These are phyloP conservation scores for Cryphonectria radicalis DNA, from an alignment of 2,329 filamentous ascomycete genomes.

Conservation along the genomic window DNA sequence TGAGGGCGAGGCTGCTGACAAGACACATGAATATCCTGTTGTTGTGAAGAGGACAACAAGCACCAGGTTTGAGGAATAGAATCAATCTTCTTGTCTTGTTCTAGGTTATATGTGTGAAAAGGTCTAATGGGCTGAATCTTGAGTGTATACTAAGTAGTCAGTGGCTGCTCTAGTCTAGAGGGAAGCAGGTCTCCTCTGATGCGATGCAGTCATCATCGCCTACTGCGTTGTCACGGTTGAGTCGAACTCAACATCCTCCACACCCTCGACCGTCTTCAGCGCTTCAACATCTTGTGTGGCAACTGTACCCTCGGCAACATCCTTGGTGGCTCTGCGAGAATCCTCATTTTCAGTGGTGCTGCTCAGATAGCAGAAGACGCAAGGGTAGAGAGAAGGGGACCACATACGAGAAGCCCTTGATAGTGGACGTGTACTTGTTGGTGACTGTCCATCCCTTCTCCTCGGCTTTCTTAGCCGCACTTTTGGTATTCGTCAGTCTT, in stretches of 20 bases:
- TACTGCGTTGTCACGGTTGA: constrained; percentile 73
- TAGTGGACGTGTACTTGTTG: constrained; percentile 76
- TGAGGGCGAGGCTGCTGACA: neutral
- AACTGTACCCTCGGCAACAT: constrained; percentile 71
- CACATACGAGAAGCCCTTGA: constrained; percentile 93
- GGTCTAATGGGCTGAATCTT: neutral
- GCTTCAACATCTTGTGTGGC: constrained; percentile 43
- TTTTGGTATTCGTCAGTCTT: constrained; percentile 39
- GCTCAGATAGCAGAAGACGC: constrained; percentile 21
- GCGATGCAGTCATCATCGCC: constrained; percentile 28
- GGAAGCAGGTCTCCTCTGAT: neutral
- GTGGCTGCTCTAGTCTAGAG: neutral
- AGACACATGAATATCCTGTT: neutral
- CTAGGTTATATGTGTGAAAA: neutral
- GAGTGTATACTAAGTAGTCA: neutral
- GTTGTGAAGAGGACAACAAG: neutral
- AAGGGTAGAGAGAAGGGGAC: neutral
- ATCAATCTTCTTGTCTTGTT: neutral
- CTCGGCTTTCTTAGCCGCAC: constrained; percentile 75
- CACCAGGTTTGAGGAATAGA: neutral
- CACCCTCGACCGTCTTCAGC: constrained; percentile 69
- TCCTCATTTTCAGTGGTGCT: neutral
- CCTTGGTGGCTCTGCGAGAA: constrained; percentile 58
- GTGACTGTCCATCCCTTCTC: constrained; percentile 82
- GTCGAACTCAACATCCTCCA: constrained; percentile 78